These are phyloP conservation scores for Clarireedia paspali DNA, from an alignment of 2,329 filamentous ascomycete species.

Conservation along the genomic window DNA sequence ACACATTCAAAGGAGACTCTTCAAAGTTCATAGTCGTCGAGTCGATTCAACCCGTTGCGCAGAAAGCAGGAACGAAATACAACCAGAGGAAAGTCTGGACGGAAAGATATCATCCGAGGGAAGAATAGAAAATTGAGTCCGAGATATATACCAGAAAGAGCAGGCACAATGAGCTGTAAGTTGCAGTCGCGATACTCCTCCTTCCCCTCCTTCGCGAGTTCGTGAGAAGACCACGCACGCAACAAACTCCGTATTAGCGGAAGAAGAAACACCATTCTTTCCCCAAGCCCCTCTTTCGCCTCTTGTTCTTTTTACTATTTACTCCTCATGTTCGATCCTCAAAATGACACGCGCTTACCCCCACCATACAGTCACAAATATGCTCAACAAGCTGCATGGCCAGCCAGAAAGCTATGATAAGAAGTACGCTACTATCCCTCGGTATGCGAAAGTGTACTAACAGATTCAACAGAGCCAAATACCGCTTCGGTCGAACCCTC, in stretches of 20 bases:
- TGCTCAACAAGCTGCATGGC: slow-evolving; percentile 93
- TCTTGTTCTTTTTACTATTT: background rate
- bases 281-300: background rate
- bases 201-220: background rate
- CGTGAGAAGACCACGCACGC: background rate
- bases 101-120: background rate
- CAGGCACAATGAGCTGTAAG: slow-evolving; percentile 30
- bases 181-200: slow-evolving; percentile 10
- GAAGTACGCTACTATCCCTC: slow-evolving; percentile 54
- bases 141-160: slow-evolving; percentile 7
- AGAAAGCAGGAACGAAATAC: background rate
- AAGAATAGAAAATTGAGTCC: slow-evolving; percentile 9
- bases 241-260: background rate
- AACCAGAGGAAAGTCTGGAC: background rate
- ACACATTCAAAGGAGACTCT: slow-evolving; percentile 2
- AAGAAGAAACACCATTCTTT: background rate
- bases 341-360: slow-evolving; percentile 7
- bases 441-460: slow-evolving; percentile 13
- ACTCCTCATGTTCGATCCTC: background rate
- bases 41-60: background rate
- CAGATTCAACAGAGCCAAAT: slow-evolving; percentile 57
- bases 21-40: background rate
- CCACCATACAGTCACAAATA: slow-evolving; percentile 59
- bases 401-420: slow-evolving; percentile 98
- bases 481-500: slow-evolving; percentile 86